Conservation (phyloP, 306 rosid species). For the Cicer cuneatum region DNA sequence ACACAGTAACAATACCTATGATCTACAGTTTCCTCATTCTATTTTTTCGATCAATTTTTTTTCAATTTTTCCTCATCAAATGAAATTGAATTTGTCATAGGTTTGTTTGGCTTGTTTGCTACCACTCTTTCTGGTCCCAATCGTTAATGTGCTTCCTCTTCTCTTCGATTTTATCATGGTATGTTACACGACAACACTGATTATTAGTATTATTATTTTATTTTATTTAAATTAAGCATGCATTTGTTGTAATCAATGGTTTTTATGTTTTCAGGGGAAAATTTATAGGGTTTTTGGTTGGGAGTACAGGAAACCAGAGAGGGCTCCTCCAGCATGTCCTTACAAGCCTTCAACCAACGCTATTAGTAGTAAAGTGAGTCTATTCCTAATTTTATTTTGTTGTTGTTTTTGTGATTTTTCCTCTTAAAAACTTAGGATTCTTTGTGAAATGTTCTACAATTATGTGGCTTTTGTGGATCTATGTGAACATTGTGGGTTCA, state of each 20-base stretch:
- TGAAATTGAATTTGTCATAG: slow-evolving; percentile 30
- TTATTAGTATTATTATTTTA: neutral
- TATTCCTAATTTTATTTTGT: neutral
- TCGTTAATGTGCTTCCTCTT: slow-evolving; percentile 51
- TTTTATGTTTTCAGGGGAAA: slow-evolving; percentile 56
- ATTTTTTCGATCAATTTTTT: neutral
- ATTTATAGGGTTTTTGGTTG: slow-evolving; percentile 55
- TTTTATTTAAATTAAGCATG: neutral
- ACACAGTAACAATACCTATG: neutral
- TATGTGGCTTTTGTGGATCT: slow-evolving; percentile 8
- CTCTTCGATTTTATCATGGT: slow-evolving; percentile 46
- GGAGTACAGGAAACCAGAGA: slow-evolving; percentile 7
- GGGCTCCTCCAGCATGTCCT: slow-evolving; percentile 7
- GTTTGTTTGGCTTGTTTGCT: slow-evolving; percentile 53
- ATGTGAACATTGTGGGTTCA: slow-evolving; percentile 19
- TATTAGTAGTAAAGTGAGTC: neutral
- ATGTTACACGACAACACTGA: neutral
- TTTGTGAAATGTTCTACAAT: neutral
- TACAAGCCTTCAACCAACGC: neutral
- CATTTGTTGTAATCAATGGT: neutral
- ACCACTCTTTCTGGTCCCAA: slow-evolving; percentile 54
- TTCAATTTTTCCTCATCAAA: neutral
- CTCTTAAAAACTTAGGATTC: no score
- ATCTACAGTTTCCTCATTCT: neutral
- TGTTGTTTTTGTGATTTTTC: neutral